These are phyloP conservation scores for Alternaria postmessia DNA, from an alignment of 2,329 filamentous ascomycete species.

Conservation along the genomic window DNA sequence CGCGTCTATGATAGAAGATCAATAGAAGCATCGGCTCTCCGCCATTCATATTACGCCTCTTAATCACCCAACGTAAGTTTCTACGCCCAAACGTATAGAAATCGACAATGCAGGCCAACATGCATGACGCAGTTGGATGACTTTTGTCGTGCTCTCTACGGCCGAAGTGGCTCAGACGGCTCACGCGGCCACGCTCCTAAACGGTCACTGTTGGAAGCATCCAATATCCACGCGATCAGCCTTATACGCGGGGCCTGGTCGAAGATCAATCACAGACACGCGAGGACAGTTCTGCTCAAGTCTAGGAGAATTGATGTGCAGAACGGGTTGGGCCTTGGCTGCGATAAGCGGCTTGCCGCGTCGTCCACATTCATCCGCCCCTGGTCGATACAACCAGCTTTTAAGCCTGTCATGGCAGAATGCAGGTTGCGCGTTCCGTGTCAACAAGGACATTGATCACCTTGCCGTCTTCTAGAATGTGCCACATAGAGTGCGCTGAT, in stretches of 20 bases:
- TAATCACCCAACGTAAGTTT: background rate
- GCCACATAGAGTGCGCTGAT: slow-evolving; percentile 33
- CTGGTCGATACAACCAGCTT: slow-evolving; percentile 10
- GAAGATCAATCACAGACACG: slow-evolving; percentile 26
- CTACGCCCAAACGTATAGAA: background rate
- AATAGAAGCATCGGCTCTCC: slow-evolving; percentile 26
- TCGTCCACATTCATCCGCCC: slow-evolving; percentile 9
- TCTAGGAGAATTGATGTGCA: slow-evolving; percentile 15
- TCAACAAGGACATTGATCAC: slow-evolving; percentile 5
- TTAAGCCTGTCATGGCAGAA: slow-evolving; percentile 1
- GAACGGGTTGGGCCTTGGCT: slow-evolving; percentile 20
- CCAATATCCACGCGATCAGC: slow-evolving; percentile 14
- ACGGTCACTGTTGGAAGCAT: background rate
- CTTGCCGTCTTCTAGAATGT: slow-evolving; percentile 34
- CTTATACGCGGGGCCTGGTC: slow-evolving; percentile 23
- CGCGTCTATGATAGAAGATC: slow-evolving; percentile 19
- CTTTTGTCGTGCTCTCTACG: slow-evolving; percentile 17
- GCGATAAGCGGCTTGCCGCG: slow-evolving; percentile 20
- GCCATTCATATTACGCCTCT: slow-evolving; percentile 11
- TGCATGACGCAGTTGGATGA: slow-evolving; percentile 20
- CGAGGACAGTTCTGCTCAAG: slow-evolving; percentile 1
- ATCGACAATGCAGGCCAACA: slow-evolving; percentile 13
- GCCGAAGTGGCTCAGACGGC: slow-evolving; percentile 30
- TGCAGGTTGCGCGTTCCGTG: slow-evolving; percentile 9
- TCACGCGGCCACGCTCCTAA: slow-evolving; percentile 29